Conservation (phyloP, 768 basidiomycete genomes). For the Termitomyces sp. region DNA sequence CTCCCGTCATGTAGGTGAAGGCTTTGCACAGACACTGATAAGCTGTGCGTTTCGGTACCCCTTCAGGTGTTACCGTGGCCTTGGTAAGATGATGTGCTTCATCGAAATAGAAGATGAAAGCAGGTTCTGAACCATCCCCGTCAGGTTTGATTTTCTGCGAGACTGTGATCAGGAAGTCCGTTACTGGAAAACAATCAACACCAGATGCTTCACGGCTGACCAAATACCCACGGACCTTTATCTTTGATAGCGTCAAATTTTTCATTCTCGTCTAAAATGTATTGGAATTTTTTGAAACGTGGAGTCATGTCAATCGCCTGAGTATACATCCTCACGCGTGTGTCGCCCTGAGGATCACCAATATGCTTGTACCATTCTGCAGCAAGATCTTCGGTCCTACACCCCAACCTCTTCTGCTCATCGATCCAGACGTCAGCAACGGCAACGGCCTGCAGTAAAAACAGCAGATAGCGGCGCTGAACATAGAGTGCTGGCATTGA, state of each 20-base stretch:
- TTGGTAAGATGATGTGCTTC: no score
- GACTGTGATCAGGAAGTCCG: no score
- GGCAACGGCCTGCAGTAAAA: background rate
- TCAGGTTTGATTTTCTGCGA: no score
- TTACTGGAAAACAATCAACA: background rate
- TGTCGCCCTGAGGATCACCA: no score
- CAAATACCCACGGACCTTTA: background rate
- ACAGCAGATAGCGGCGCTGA: no score
- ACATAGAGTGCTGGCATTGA: background rate
- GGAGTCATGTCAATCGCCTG: background rate
- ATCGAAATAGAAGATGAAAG: no score
- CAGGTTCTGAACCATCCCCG: no score
- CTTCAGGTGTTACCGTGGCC: no score
- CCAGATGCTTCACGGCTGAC: no score
- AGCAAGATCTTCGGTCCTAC: rapidly evolving
- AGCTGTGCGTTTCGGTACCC: no score
- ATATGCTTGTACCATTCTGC: background rate
- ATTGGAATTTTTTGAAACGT: background rate
- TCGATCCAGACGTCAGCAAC: background rate
- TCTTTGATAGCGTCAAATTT: background rate
- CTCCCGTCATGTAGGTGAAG: no score
- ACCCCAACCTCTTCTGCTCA: background rate
- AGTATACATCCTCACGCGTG: background rate
- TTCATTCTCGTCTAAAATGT: background rate
- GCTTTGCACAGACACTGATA: no score